Evolutionary conservation across 768 basidiomycete species (phyloP), one percentile per base, ranked within the genome.

Genomic region (Hirschioporus abietinus): DNA sequence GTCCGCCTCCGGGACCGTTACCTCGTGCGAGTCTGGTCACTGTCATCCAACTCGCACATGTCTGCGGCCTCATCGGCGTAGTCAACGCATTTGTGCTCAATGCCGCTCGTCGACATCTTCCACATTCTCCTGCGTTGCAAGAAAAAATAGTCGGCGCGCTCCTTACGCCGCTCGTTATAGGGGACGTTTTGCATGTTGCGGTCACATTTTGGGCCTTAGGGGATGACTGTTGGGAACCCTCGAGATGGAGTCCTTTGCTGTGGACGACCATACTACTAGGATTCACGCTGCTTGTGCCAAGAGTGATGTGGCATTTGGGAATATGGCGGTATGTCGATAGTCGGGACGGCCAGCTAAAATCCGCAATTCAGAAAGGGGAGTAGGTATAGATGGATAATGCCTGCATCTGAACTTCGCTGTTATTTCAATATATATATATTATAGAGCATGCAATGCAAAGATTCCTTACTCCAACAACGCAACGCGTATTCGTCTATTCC

Each of bases 171-270:
- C 84, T 93, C 9, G 79, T 91, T 42, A 73, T 89, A 34, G 91
- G 89, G 0, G 91, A 93, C 73, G 69, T 90, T 27, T 69, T 86
- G 17, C 91, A 93, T 71, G 73, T 92, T 64, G 81, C 77, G 63
- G 74, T 92, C 60, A 92, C 91, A 0, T 71, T 92, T 7, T 92
- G 89, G 88, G 89, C 89, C 0, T 76, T 92, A 25, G 91, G 89
- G n/a, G 88, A 90, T 52, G 78, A 85, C 65, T 80, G 82, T 68
- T 92, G 88, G 87, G 75, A 85, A 63, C 69, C 90, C 23, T 71
- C 74, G 58, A 81, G 78, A 26, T 92, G 90, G 90, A 85, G 79
- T 68, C 84, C 86, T 0, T 88, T 90, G 84, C 74, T 91, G 23
- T 90, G 88, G 86, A 78, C 83, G 6, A 92, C 90, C 0, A 72